phyloP scores from a whole-genome alignment of 2,329 filamentous ascomycete species.

The Fusarium oligoseptatum region DNA sequence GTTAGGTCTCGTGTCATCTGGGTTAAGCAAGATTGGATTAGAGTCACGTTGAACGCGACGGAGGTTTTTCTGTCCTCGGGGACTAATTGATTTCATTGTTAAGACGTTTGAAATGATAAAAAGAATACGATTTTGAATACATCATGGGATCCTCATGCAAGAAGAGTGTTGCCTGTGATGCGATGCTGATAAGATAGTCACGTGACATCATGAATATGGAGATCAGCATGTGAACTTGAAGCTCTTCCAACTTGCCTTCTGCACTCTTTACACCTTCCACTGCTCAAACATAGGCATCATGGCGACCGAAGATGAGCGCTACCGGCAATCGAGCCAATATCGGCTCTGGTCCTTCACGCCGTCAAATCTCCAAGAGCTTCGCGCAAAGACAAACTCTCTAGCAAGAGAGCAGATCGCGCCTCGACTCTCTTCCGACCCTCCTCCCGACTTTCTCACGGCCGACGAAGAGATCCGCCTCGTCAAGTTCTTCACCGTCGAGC shows the following conservation, averaged over 20 bases:
- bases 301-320: conserved; percentile 89
- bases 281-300: conserved; percentile 58
- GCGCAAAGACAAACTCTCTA: conserved; percentile 82
- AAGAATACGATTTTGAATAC: background rate
- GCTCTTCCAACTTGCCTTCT: background rate
- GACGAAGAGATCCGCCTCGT: conserved; percentile 87
- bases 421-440: conserved; percentile 66
- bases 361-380: conserved; percentile 76
- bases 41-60: conserved; percentile 38
- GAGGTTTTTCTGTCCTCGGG: conserved; percentile 19
- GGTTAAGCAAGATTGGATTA: conserved; percentile 29
- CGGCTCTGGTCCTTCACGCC: conserved; percentile 93
- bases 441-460: conserved; percentile 84
- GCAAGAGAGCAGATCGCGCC: conserved; percentile 73
- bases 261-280: background rate
- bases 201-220: conserved; percentile 10
- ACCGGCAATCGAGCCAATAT: conserved; percentile 90
- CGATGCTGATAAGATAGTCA: conserved; percentile 16
- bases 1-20: conserved; percentile 25
- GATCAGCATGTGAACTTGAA: conserved; percentile 7
- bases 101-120: background rate
- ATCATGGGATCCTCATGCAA: background rate
- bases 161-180: background rate
- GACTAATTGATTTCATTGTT: conserved; percentile 34
- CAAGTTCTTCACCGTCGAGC: conserved; percentile 77